These are phyloP conservation scores for Papiliotrema nemorosa DNA, from an alignment of 1,284 basidiomycete species.

Conservation along the genomic window DNA sequence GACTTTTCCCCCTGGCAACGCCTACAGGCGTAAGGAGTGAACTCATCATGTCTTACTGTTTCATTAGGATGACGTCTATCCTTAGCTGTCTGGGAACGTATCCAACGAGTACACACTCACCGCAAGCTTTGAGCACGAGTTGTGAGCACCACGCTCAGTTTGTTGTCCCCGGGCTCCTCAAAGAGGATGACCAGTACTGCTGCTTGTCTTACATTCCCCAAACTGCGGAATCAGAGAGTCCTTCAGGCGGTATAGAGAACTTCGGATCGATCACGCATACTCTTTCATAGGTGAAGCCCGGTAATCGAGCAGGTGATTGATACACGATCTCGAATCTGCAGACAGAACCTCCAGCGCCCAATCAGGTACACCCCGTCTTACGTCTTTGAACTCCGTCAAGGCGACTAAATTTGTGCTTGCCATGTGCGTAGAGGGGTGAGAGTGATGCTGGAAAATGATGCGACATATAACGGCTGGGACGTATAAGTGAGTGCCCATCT, in stretches of 20 bases:
- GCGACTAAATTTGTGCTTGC: too few relatives aligned
- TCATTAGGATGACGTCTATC: constrained; percentile 35
- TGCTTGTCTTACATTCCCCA: constrained; percentile 51
- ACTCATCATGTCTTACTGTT: constrained; percentile 25
- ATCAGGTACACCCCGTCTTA: too few relatives aligned
- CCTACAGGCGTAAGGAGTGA: constrained; percentile 34
- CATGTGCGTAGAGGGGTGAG: too few relatives aligned
- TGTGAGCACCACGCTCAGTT: constrained; percentile 72
- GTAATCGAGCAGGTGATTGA: constrained; percentile 14
- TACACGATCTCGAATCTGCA: constrained; percentile 22
- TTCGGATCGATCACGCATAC: too few relatives aligned
- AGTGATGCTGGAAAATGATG: too few relatives aligned
- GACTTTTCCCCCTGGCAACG: constrained; percentile 74
- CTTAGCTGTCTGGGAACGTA: too few relatives aligned
- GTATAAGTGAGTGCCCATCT: too few relatives aligned
- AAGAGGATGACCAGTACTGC: constrained; percentile 76
- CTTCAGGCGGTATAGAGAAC: constrained; percentile 7
- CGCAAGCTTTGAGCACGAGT: constrained; percentile 74
- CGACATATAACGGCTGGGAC: too few relatives aligned
- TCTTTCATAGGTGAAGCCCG: constrained; percentile 15
- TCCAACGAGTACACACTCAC: too few relatives aligned
- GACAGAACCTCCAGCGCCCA: constrained; percentile 18
- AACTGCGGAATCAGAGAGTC: constrained; percentile 26
- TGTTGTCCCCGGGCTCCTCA: constrained; percentile 57
- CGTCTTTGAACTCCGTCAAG: too few relatives aligned